Conservation (phyloP, 2,329 filamentous ascomycete genomes). For the Diaporthe sp. region DNA sequence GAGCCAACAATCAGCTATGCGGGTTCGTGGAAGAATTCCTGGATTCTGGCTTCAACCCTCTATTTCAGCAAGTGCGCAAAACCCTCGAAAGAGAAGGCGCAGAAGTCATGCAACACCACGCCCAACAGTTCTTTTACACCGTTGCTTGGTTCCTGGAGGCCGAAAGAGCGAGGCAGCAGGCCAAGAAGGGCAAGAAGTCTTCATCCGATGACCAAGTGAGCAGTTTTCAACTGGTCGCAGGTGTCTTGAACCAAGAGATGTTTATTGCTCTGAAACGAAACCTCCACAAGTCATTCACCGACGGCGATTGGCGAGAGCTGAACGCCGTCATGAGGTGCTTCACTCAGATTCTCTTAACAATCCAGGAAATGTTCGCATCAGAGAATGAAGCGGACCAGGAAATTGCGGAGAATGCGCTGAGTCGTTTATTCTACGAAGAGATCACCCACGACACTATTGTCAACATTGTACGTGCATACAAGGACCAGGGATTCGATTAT, state of each 20-base stretch:
- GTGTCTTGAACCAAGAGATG: conserved; percentile 93
- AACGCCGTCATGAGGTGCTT: conserved; percentile 93
- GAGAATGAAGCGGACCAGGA: conserved; percentile 93
- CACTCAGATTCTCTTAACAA: conserved; percentile 91
- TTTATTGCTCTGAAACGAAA: conserved; percentile 89
- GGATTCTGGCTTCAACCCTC: conserved; percentile 93
- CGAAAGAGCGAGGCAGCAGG: conserved; percentile 78
- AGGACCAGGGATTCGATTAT: conserved; percentile 93
- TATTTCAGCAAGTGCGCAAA: conserved; percentile 87
- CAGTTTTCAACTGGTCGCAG: conserved; percentile 88
- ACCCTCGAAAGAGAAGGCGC: conserved; percentile 91
- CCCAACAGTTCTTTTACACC: conserved; percentile 90
- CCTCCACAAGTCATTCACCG: conserved; percentile 83
- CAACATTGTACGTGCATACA: conserved; percentile 85
- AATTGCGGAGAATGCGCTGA: conserved; percentile 97
- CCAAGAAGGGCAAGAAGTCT: conserved; percentile 66
- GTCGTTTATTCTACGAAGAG: conserved; percentile 98
- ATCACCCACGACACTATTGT: conserved; percentile 90
- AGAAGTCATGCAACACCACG: conserved; percentile 81
- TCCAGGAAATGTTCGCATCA: conserved; percentile 91
- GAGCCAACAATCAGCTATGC: conserved; percentile 82
- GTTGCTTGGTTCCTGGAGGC: conserved; percentile 93
- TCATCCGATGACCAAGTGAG: conserved; percentile 67
- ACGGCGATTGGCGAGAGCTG: conserved; percentile 89
- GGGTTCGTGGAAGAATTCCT: conserved; percentile 93